Evolutionary conservation across 257 asterid species (phyloP).

Genomic region (Fraxinus quadrangulata): DNA sequence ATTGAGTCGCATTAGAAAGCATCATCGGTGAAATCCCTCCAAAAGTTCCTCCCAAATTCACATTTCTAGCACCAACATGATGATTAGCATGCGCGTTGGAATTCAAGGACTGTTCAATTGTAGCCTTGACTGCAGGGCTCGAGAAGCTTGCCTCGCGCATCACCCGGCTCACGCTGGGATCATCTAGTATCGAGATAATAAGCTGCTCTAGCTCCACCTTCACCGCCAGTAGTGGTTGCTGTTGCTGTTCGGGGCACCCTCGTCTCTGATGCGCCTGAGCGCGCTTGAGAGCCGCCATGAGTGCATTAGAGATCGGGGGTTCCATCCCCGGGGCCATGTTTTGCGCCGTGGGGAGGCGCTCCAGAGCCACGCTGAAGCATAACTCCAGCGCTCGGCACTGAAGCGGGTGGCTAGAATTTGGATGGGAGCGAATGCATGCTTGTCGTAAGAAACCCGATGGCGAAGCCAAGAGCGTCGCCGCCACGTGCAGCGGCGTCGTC

Average conservation of each 20-base stretch:
- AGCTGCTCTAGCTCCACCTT: conserved; percentile 87
- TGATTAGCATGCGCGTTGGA: conserved; percentile 33
- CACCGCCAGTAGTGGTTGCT: conserved; percentile 82
- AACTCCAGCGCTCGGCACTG: conserved; percentile 96
- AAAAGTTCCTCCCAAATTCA: conserved; percentile 41
- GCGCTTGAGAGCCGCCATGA: conserved; percentile 83
- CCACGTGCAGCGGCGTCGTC: conserved; percentile 94
- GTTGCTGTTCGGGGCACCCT: conserved; percentile 94
- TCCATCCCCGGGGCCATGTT: conserved; percentile 49
- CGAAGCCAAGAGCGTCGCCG: conserved; percentile 79
- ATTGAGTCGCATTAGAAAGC: conserved; percentile 35
- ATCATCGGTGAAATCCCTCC: conserved; percentile 48
- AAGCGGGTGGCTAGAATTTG: conserved; percentile 87
- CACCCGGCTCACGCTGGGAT: conserved; percentile 85
- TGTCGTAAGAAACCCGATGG: conserved; percentile 76
- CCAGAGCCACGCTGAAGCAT: conserved; percentile 85
- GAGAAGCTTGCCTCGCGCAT: conserved; percentile 92
- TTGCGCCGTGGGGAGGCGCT: conserved; percentile 78
- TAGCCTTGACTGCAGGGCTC: conserved; percentile 81
- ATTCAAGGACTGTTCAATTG: conserved; percentile 66
- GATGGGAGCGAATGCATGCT: conserved; percentile 92
- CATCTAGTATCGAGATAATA: conserved; percentile 78
- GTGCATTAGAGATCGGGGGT: conserved; percentile 86
- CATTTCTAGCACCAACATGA: conserved; percentile 28
- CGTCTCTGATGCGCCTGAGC: conserved; percentile 91